Base-by-base conservation (phyloP, 495 filamentous ascomycete genomes). In the Aspergillus kassunensis region DNA sequence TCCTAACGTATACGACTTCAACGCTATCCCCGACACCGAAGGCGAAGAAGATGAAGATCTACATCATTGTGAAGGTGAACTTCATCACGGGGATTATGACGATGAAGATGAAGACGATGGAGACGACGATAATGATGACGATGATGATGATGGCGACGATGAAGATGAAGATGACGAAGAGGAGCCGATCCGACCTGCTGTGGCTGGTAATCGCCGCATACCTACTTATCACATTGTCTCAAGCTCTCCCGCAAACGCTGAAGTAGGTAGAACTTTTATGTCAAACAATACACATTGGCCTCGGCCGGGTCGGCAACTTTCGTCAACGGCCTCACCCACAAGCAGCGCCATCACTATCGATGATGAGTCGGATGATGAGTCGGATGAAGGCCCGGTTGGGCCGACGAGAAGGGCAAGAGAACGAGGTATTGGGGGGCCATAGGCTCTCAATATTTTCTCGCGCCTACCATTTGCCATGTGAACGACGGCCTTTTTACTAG, bases 341-440 rank as follows among this genome's bases (percentile, higher is more conserved):
- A 23, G 33, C 27, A 57, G 62, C 36, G 61, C 62, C 10, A 67
- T 69, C 35, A 48, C 43, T 15, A 11, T 66, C 5, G 61, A 64
- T 15, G 64, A 66, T 45, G 63, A 66, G 40, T 69, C 66, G 6
- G 61, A 64, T 15, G 64, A 66, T 45, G 63, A 66, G 40, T 69
- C 66, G 6, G 70, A 72, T 39, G 67, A 70, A 53, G 67, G 58
- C 2, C 67, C 67, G n/a, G 57, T 72, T 18, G 44, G 56, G 23
- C 64, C 65, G 11, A 44, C 43, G 10, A 63, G 63, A 47, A 63
- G 66, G 59, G 43, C 36, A 43, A 47, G 63, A 37, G 49, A 42
- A 15, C 45, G 58, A 42, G 47, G 46, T 19, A 54, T 52, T 49
- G 34, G 51, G 44, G 33, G 35, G 33, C 15, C 48, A 20, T 9